Evolutionary conservation across 169 alveolate species (phyloP), one percentile per base, ranked within the genome.

Genomic region (Amoebophrya sp.): DNA sequence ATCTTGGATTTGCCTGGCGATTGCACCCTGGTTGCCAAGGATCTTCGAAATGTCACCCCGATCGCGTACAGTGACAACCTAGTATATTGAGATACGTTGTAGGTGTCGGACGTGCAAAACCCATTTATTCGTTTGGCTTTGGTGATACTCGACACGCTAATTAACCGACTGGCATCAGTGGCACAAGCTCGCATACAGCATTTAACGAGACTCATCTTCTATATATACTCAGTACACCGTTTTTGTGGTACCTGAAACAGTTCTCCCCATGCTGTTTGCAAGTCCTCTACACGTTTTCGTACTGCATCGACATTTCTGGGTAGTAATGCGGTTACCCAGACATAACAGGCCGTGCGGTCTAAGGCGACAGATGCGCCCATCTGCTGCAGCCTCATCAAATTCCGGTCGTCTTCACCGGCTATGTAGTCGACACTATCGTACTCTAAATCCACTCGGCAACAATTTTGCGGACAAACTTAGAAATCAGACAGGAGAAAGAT

Each of bases 331-430:
- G 33, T 6, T 6, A 65, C 83, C 83, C 83, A 65, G 36, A 65
- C 83, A 36, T 65, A 65, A 10, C 36, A 29, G 83, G 18, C 38
- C 3, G 18, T 18, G 83, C 83, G 83, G 26, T 65, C 83, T 36
- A 65, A 36, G 36, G 83, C 0, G 39, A 65, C 83, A 10, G 33
- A 26, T 36, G 83, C 83, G 36, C 83, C 83, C 83, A 65, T 65
- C 83, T 65, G 83, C 83, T 65, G 83, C 83, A 65, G 83, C 83
- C 83, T 29, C 83, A 65, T 65, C 83, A 65, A 26, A 65, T 65
- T 65, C 83, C 83, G 83, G 83, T 65, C 83, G 10, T 65, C 83
- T 36, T 65, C 83, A 6, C 83, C 83, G 36, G 83, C 83, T 10
- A 65, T 36, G 83, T 65, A 65, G 83, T 65, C 83, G 39, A 65